Percentiles rank a stretch among this genome's conserved stretches.
Conservation (phyloP, 2,329 filamentous ascomycete species). For the Cucurbitaria berberidis region DNA sequence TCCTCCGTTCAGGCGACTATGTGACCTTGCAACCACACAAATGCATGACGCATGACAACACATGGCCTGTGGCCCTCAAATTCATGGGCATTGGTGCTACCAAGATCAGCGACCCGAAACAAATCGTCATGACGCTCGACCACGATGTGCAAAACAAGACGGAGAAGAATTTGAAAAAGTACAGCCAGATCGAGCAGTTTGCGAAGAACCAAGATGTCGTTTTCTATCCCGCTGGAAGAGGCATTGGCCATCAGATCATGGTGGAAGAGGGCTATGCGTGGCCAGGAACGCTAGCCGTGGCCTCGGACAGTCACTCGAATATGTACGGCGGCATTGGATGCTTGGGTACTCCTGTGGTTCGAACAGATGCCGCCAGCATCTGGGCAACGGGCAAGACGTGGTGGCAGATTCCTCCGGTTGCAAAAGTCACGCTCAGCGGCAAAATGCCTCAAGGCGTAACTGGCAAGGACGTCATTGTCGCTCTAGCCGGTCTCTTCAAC, state of each 20-base stretch:
- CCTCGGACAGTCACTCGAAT: constrained; percentile 78
- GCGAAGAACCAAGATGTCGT: constrained; percentile 76
- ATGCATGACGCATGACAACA: constrained; percentile 89
- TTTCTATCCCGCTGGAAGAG: constrained; percentile 77
- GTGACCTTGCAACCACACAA: constrained; percentile 73
- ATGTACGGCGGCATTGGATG: constrained; percentile 83
- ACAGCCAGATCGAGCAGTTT: constrained; percentile 80
- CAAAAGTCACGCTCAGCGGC: constrained; percentile 79
- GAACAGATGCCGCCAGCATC: constrained; percentile 85
- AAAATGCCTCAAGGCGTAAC: constrained; percentile 78
- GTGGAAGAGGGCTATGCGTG: constrained; percentile 84
- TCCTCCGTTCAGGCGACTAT: constrained; percentile 81
- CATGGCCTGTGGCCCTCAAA: constrained; percentile 76
- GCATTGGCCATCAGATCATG: constrained; percentile 93
- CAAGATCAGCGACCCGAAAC: constrained; percentile 71
- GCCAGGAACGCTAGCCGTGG: constrained; percentile 84
- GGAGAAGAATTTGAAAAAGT: constrained; percentile 82
- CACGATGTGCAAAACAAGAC: constrained; percentile 88
- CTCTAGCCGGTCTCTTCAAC: constrained; percentile 84
- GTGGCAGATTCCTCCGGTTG: constrained; percentile 88
- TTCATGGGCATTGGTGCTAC: constrained; percentile 84
- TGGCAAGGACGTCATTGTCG: constrained; percentile 93
- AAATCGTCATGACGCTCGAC: constrained; percentile 84
- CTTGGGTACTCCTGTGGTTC: constrained; percentile 80
- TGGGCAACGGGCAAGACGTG: constrained; percentile 84